Evolutionary conservation across 352 stramenopile species (phyloP), one percentile per base, ranked within the genome.

Genomic region (Globisporangium alternatum): DNA sequence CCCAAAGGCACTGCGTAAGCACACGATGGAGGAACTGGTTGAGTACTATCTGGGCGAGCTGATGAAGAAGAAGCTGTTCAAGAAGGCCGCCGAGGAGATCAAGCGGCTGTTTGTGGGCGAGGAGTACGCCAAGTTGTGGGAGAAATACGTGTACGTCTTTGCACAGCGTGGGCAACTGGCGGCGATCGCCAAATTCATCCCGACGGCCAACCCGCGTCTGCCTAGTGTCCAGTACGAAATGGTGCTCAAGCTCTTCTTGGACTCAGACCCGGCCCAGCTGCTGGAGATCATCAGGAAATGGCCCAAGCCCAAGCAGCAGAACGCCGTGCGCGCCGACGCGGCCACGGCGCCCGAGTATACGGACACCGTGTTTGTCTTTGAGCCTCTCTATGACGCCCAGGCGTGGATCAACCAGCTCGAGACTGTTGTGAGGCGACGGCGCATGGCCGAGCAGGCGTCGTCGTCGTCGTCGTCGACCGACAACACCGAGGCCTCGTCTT

Each of bases 111-210:
- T 95, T 68, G 67, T 82, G 12, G 74, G 70, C n/a, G 79, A 93
- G 33, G 78, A 88, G 21, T 90, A 77, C 43, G 83, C 76, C 6
- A 78, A 77, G 55, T 55, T 92, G 17, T 95, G 86, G 86, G 82
- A 92, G 57, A 95, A 93, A n/a, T 95, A 93, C 60, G 80, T 95
- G 3, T 95, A 95, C 51, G 78, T 95, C 30, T 95, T 93, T 61
- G 83, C 83, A 0, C 86, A 95, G 64, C 81, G 81, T 31, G 83
- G 83, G 0, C 82, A 93, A 51, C 51, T 95, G 58, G 85, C 74
- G 61, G 77, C 81, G 13, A 90, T 95, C 56, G 83, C 83, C 5
- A 76, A 76, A 5, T 88, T 70, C 64, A 88, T 95, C 41, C 86
- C 86, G n/a, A 93, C 86, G 0, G 62, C 81, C 0, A 92, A 67